Percentiles rank a stretch among this genome's conserved stretches.
These are phyloP conservation scores for Gaeumannomyces tritici DNA, from an alignment of 2,329 filamentous ascomycete genomes.

Conservation along the genomic window DNA sequence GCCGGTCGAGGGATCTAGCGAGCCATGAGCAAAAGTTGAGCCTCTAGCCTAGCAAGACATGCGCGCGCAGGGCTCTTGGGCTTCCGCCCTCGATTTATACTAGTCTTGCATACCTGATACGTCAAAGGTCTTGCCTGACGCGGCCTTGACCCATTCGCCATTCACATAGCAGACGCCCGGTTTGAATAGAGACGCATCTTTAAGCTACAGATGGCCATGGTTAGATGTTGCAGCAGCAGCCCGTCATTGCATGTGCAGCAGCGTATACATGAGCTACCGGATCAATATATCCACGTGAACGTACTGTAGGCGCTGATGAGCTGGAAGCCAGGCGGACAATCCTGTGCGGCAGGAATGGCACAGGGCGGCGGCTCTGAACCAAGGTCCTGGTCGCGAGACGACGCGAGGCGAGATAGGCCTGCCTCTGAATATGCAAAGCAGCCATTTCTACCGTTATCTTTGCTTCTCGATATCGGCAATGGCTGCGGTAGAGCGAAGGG, in stretches of 20 bases:
- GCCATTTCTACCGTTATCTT: background rate
- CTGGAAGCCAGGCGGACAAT: constrained; percentile 26
- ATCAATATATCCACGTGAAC: background rate
- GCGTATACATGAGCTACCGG: too few relatives aligned
- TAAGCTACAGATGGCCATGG: constrained; percentile 46
- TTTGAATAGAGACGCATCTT: constrained; percentile 75
- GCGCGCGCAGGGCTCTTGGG: background rate
- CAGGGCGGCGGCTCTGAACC: background rate
- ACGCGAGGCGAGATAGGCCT: background rate
- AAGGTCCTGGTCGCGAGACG: background rate
- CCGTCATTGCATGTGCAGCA: background rate
- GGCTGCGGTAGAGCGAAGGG: background rate
- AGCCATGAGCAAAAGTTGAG: background rate
- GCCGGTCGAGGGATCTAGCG: constrained; percentile 69
- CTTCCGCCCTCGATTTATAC: background rate
- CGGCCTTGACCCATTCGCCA: constrained; percentile 80
- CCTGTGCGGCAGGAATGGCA: background rate
- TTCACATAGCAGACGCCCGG: constrained; percentile 77
- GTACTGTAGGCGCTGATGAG: constrained; percentile 35
- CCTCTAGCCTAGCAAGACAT: background rate
- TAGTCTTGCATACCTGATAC: constrained; percentile 49
- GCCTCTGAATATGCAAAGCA: constrained; percentile 1
- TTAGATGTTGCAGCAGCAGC: background rate
- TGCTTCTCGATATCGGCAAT: background rate
- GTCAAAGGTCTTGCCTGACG: constrained; percentile 85